Base-by-base conservation (phyloP, 2,329 filamentous ascomycete species). In the Elsinoe fawcettii region DNA sequence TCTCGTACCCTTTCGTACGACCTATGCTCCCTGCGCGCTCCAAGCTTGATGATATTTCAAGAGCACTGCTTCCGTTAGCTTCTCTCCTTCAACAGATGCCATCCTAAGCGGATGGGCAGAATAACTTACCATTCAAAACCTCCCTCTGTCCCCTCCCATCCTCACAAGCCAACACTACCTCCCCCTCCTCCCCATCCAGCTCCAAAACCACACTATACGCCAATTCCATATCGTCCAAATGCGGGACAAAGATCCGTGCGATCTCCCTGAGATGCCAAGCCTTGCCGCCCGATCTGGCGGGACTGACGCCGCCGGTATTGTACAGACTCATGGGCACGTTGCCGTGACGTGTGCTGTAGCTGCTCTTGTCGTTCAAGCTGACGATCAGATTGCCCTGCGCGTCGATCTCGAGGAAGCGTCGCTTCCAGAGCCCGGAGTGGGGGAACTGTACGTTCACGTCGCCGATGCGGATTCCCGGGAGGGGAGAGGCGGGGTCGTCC, bases 361-460 rank as follows among this genome's bases (percentile, higher is more conserved):
- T 49, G 27, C 37, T 46, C 43, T 47, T 46, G 39, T 56, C 54
- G 16, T 56, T 56, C 5, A 46, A 11, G 20, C 54, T 88, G 60
- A 99, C 80, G 58, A 95, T 85, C 37, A 99, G 75, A 71, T 87
- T 90, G 16, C 92, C 93, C 60, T 87, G 80, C 7, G 84, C 83
- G 70, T 97, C 91, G 58, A 99, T 82, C 62, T 86, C 86, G 73
- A 96, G 84, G 66, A 86, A 90, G 60, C 93, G 84, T 56, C 92
- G 87, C 75, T 97, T 99, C 93, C 93, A 99, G 11, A 99, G 79
- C 75, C 78, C 78, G 56, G 90, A 95, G 68, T 97, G 92, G 0
- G 93, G 93, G 69, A 99, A 96, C 69, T 99, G 93, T 9, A 97
- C 88, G 66, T 99, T 97, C 61, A 99, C 86, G 66, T 96, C 89